Base-by-base conservation (phyloP, 768 basidiomycete genomes). In the Imleria badia region DNA sequence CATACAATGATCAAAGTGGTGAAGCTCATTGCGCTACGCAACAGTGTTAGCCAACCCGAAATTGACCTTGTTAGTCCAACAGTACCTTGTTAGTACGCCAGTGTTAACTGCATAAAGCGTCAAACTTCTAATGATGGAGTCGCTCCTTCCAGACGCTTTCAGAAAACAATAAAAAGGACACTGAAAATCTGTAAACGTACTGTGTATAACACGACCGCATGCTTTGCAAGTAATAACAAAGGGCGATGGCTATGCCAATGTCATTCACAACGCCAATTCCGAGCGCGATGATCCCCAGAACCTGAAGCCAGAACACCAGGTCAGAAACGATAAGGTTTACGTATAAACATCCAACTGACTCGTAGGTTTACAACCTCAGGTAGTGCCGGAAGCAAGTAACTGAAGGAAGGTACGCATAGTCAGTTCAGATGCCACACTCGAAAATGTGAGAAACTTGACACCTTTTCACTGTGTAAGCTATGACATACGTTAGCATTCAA, bases 41-140 rank as follows among this genome's bases (percentile, higher is more conserved):
- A 46, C 38, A 23, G 20, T 20, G 34, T 63, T 39, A 58, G 33
- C 20, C 26, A 12, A 30, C 15, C 20, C 10, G 15, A 44, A 40
- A 36, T 23, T 12, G 46, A 36, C 13, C 34, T 14, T 35, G 31
- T 34, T 22, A 17, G 13, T 11, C 20, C 5, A 40, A 59, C 55
- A 46, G 12, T 61, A 81, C 85, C 82, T 82, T n/a, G 86, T 87
- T 35, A 89, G 48, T 6, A 74, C 71, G 19, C 85, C 85, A 0
- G 84, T 86, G 56, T 82, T 84, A 39, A 87, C 69, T 15, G 85
- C 83, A 54, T 85, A 85, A n/a, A 82, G 60, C 9, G 74, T 81
- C 30, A 87, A 68, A 3, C 62, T 75, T 55, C 80, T 82, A 34
- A 86, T 77, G n/a, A 85, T 68, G 1, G 81, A 76, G 64, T 86